Conservation (phyloP, 192 early-diverging fungal species). For the Podila minutissima region DNA sequence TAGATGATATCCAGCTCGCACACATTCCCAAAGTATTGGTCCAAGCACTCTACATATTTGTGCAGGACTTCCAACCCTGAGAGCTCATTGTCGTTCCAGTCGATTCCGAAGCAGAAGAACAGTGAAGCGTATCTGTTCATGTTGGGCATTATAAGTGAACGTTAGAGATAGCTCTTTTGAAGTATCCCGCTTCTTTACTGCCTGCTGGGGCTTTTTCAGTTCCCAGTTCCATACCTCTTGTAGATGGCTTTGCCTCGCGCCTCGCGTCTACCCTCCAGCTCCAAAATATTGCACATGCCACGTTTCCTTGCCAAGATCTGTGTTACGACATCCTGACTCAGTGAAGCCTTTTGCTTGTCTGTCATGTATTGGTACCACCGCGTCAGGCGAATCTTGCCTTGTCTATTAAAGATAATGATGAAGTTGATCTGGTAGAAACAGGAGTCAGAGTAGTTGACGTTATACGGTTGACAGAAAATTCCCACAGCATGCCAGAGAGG, state of each 20-base stretch:
- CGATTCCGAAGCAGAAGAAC: constrained; percentile 60
- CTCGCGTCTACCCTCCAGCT: constrained; percentile 57
- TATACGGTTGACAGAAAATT: too few relatives aligned
- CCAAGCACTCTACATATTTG: constrained; percentile 63
- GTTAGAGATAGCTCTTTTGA: not conserved
- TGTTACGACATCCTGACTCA: constrained; percentile 56
- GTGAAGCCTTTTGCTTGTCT: constrained; percentile 54
- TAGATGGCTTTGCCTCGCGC: constrained; percentile 56
- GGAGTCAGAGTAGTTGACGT: not conserved
- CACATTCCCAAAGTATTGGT: constrained; percentile 67
- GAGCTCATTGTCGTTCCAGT: constrained; percentile 64
- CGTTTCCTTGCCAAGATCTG: constrained; percentile 59
- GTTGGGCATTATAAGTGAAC: not conserved
- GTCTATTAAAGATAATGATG: constrained; percentile 61
- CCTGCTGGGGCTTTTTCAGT: too few relatives aligned
- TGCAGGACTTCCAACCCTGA: constrained; percentile 60
- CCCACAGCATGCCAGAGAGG: too few relatives aligned
- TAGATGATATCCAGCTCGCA: constrained; percentile 66
- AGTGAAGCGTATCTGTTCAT: constrained; percentile 58
- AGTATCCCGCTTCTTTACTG: not conserved
- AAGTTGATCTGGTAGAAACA: constrained; percentile 53
- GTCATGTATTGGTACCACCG: constrained; percentile 56
- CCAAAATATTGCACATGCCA: constrained; percentile 63
- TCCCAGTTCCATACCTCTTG: constrained; percentile 41
- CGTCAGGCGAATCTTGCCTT: constrained; percentile 63